phyloP scores from a whole-genome alignment of 164 flowering plant species.

The Aristolochia contorta region DNA sequence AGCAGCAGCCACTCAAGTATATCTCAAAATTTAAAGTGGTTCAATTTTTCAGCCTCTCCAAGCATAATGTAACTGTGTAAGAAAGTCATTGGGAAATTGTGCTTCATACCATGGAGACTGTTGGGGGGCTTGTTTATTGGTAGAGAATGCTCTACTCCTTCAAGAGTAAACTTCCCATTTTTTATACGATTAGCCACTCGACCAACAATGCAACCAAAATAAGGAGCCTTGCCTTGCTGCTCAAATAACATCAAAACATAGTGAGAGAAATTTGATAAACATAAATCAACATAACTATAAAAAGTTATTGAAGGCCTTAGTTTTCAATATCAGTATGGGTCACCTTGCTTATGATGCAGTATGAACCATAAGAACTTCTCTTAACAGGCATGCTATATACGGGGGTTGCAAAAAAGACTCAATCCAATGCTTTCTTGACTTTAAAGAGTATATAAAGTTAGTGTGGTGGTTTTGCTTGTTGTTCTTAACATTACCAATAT shows the following conservation, averaged over 20 bases:
- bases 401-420: too few relatives aligned
- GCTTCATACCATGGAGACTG: constrained; percentile 59
- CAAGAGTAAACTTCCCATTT: constrained; percentile 66
- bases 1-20: too few relatives aligned
- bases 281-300: background rate
- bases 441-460: too few relatives aligned
- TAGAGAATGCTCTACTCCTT: constrained; percentile 52
- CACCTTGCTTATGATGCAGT: too few relatives aligned
- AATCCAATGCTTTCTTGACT: too few relatives aligned
- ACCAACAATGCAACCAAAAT: constrained; percentile 67
- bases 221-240: constrained; percentile 40
- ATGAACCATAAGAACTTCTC: too few relatives aligned
- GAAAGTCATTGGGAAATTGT: background rate
- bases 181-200: constrained; percentile 90
- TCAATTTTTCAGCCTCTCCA: too few relatives aligned
- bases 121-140: constrained; percentile 79
- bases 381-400: too few relatives aligned
- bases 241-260: constrained; percentile 1
- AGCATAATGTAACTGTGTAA: background rate
- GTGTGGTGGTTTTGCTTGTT: too few relatives aligned
- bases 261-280: background rate
- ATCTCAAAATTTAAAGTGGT: too few relatives aligned
- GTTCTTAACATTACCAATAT: too few relatives aligned
- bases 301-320: too few relatives aligned
- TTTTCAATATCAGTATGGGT: background rate